Evolutionary conservation across 169 alveolate species (phyloP).

Genomic region (Pseudocohnilembus persalinus): DNA sequence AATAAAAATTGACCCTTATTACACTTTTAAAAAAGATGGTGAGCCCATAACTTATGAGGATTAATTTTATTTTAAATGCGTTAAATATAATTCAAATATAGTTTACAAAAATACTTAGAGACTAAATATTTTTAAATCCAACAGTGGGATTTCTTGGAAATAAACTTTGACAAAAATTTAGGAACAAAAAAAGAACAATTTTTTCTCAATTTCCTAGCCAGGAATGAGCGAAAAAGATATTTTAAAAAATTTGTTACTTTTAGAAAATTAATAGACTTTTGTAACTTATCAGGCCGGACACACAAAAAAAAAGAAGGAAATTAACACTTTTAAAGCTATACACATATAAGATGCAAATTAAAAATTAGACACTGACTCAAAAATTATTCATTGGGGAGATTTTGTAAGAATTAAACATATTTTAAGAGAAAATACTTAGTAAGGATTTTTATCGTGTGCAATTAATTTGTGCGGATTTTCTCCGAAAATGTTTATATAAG

Average conservation of each 20-base stretch:
- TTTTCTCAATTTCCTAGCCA: not conserved
- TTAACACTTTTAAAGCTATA: not conserved
- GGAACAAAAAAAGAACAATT: not conserved
- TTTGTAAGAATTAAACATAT: constrained; percentile 13
- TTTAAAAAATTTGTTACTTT: too few species aligned
- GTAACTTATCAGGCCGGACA: not conserved
- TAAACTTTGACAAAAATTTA: not conserved
- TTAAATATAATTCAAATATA: not conserved
- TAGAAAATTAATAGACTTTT: not conserved
- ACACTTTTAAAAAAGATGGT: not conserved
- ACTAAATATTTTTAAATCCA: not conserved
- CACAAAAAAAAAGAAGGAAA: not conserved
- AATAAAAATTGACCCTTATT: not conserved
- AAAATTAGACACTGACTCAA: not conserved
- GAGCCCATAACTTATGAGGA: not conserved
- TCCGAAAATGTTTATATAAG: not conserved
- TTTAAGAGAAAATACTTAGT: not conserved
- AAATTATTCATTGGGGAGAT: constrained; percentile 14
- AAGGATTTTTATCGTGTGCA: not conserved
- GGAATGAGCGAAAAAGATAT: not conserved
- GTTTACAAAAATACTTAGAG: not conserved
- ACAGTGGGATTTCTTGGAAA: not conserved
- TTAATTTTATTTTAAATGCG: not conserved
- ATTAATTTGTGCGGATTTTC: not conserved
- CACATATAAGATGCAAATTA: not conserved